A percentile compares a stretch with the other conserved stretches of the same genome.
Conservation (phyloP, 2,329 filamentous ascomycete species). For the Penicillium sp. region DNA sequence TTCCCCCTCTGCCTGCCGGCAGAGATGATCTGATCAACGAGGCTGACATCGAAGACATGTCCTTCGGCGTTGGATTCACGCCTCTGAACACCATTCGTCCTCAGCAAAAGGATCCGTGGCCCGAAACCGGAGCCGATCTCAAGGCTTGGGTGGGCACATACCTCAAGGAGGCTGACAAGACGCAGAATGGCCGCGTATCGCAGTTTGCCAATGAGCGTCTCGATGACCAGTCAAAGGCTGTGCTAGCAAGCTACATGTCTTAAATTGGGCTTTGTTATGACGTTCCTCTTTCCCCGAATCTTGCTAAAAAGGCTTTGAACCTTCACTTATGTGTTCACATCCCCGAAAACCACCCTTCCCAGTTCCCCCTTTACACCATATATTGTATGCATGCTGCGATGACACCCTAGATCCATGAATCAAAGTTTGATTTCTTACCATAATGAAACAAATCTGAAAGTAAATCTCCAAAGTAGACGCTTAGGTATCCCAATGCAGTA, state of each 20-base stretch:
- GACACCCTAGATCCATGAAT: conserved; percentile 13
- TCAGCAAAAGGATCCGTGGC: conserved; percentile 72
- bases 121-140: conserved; percentile 73
- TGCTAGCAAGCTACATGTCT: conserved; percentile 49
- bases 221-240: conserved; percentile 53
- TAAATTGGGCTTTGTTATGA: conserved; percentile 12
- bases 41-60: conserved; percentile 88
- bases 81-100: conserved; percentile 86
- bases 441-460: not conserved
- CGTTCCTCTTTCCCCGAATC: not conserved
- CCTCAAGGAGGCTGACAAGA: conserved; percentile 71
- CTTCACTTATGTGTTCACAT: not conserved
- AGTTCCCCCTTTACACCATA: conserved; percentile 1
- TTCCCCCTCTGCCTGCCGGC: conserved; percentile 70
- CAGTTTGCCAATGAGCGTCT: conserved; percentile 70
- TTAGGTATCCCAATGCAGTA: not conserved
- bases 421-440: conserved; percentile 8
- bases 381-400: conserved; percentile 9
- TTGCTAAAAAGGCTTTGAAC: not conserved
- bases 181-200: conserved; percentile 66
- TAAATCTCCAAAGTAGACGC: not conserved
- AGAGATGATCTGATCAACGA: conserved; percentile 77
- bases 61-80: conserved; percentile 92
- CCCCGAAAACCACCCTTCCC: not conserved
- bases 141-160: conserved; percentile 79